Evolutionary conservation across 2,329 filamentous ascomycete genomes (phyloP).

Genomic region (Penicillium expansum): DNA sequence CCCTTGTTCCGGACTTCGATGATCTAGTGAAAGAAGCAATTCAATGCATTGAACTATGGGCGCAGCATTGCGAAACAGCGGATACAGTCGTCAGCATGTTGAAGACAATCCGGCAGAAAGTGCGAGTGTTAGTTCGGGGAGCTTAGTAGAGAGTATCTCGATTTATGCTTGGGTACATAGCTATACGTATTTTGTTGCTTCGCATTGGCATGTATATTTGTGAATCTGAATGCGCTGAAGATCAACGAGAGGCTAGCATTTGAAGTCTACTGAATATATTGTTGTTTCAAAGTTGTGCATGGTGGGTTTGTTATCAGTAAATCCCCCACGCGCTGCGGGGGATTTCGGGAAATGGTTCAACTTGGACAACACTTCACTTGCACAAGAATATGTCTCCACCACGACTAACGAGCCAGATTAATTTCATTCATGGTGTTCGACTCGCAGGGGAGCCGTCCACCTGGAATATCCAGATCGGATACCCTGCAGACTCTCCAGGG

Average conservation of each 20-base stretch:
- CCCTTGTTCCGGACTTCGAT: slow-evolving; percentile 17
- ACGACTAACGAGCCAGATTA: slow-evolving; percentile 13
- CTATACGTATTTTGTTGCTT: not conserved
- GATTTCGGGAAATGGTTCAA: not conserved
- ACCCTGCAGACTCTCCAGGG: slow-evolving; percentile 6
- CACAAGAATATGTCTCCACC: slow-evolving; percentile 7
- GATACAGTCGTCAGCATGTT: slow-evolving; percentile 17
- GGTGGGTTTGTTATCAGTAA: not conserved
- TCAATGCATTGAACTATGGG: slow-evolving; percentile 14
- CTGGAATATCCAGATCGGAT: slow-evolving; percentile 35
- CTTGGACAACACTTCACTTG: not conserved
- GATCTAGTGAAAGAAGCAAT: slow-evolving; percentile 14
- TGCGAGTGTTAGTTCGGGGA: slow-evolving; percentile 2
- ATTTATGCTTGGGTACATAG: not conserved
- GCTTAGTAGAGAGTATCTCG: not conserved
- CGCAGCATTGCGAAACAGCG: slow-evolving; percentile 11
- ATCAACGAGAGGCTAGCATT: not conserved
- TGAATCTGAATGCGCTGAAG: not conserved
- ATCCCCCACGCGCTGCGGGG: not conserved
- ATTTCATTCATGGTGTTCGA: slow-evolving; percentile 28
- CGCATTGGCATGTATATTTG: not conserved
- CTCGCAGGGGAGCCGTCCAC: slow-evolving; percentile 28
- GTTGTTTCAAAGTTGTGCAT: not conserved
- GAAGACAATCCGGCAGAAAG: slow-evolving; percentile 17
- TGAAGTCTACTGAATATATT: not conserved